Evolutionary conservation across 805 yeast species (phyloP).

Genomic region (Tetrapisispora iriomotensis): DNA sequence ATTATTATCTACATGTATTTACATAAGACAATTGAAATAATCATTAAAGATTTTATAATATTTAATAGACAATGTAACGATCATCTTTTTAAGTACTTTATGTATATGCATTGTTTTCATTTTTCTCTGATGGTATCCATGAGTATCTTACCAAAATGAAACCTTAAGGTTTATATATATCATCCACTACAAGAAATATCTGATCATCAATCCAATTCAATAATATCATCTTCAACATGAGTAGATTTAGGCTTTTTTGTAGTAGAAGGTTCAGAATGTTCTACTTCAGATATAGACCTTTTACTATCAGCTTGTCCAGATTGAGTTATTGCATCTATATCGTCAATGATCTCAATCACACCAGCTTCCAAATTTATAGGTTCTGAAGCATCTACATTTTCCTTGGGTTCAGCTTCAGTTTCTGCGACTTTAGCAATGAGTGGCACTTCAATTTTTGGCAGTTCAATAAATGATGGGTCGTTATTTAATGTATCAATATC

Average conservation of each 20-base stretch:
- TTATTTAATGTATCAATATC: conserved; percentile 10
- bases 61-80: too few species aligned
- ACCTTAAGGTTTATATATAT: too few species aligned
- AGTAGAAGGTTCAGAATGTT: neutral
- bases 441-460: conserved; percentile 31
- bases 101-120: too few species aligned
- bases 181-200: neutral
- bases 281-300: neutral
- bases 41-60: too few species aligned
- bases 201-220: conserved; percentile 6
- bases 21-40: too few species aligned
- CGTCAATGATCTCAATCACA: conserved; percentile 1
- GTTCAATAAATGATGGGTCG: conserved; percentile 8
- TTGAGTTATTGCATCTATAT: conserved; percentile 15
- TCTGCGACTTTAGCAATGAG: conserved; percentile 5
- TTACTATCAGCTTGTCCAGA: conserved; percentile 14
- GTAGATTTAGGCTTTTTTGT: neutral
- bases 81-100: too few species aligned
- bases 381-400: neutral
- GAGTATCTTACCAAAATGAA: too few species aligned
- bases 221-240: conserved; percentile 8
- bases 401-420: neutral
- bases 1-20: too few species aligned
- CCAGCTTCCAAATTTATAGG: neutral
- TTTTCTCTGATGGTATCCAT: too few species aligned